Evolutionary conservation across 768 basidiomycete genomes (phyloP).

Genomic region (Lactarius sp.): DNA sequence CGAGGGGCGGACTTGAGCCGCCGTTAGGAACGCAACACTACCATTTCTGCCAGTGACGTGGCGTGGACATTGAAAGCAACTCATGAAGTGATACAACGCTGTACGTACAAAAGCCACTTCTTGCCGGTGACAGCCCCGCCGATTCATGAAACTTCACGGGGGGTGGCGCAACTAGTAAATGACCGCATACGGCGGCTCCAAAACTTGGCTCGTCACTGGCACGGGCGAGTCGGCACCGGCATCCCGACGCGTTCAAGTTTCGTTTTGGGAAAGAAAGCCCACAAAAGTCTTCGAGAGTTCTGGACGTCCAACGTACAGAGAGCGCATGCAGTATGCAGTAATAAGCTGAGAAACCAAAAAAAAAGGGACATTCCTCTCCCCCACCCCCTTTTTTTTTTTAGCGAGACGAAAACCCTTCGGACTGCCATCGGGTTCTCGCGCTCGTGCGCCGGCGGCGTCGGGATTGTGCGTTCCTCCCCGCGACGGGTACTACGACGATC

Average conservation of each 20-base stretch:
- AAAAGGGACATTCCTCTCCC: constrained; percentile 34
- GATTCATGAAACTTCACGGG: not conserved
- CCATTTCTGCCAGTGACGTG: constrained; percentile 3
- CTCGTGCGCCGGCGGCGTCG: no score
- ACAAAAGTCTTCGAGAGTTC: not conserved
- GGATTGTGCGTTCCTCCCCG: no score
- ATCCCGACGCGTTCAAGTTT: no score
- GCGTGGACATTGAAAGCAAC: constrained; percentile 5
- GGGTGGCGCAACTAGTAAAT: not conserved
- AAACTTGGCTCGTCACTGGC: constrained; percentile 2
- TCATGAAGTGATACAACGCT: not conserved
- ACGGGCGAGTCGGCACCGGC: no score
- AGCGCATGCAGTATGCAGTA: not conserved
- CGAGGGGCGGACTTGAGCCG: not conserved
- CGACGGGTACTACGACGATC: no score
- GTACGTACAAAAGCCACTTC: constrained; percentile 17
- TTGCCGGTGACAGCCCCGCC: constrained; percentile 9
- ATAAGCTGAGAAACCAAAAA: no score
- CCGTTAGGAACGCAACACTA: not conserved
- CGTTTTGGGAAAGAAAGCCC: no score
- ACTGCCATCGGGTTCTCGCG: no score
- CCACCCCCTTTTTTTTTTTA: constrained; percentile 33
- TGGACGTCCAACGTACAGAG: not conserved
- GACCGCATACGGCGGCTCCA: not conserved
- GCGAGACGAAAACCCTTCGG: constrained; percentile 5